Percentiles rank a stretch among this genome's conserved stretches.
phyloP scores from a whole-genome alignment of 768 basidiomycete species.

The Mrakia gelida region DNA sequence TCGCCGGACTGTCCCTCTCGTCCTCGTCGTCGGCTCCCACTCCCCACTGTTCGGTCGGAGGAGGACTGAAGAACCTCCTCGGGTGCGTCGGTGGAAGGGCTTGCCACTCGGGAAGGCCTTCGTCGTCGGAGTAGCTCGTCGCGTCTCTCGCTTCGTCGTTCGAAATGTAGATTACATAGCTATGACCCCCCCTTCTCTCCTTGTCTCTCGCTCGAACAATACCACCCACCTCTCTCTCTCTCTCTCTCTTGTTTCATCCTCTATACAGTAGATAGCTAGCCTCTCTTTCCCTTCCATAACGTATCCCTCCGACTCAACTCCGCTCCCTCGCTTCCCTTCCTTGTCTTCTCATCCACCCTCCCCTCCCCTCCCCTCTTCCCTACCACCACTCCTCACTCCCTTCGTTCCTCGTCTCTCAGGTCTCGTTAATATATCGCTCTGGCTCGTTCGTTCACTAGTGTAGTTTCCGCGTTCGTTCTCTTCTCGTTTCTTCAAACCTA shows the following conservation, averaged over 20 bases:
- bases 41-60: not conserved
- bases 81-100: not conserved
- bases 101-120: not conserved
- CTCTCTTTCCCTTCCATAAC: no score
- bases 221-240: not conserved
- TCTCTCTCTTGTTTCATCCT: not conserved
- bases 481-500: no score
- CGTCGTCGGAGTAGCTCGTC: not conserved
- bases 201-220: not conserved
- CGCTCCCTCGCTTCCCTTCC: no score
- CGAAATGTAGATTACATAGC: not conserved
- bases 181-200: not conserved
- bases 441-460: no score
- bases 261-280: not conserved
- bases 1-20: not conserved
- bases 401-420: no score
- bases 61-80: not conserved
- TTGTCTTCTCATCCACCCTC: no score
- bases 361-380: no score
- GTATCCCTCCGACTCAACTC: no score
- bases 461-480: no score
- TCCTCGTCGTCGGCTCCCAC: not conserved
- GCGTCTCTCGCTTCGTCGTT: not conserved
- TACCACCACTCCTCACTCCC: no score
- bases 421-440: no score